Conservation (phyloP, 192 early-diverging fungal species). For the Phlyctochytrium planicorne region DNA sequence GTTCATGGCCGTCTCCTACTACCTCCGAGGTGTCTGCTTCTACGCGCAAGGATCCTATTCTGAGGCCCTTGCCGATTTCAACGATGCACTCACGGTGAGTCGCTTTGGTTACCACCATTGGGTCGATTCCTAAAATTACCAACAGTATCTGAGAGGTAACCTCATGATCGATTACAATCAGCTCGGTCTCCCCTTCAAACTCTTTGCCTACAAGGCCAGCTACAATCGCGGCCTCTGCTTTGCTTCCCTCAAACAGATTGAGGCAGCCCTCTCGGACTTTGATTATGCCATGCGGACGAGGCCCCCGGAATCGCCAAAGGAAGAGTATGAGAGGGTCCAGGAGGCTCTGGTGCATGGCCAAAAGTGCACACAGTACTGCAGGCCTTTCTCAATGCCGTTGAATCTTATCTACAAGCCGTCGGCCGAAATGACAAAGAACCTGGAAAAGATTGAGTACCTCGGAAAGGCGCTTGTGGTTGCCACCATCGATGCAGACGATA, state of each 20-base stretch:
- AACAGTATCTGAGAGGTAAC: slow-evolving; percentile 60
- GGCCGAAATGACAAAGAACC: slow-evolving; percentile 80
- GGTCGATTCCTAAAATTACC: background rate
- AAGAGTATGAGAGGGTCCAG: slow-evolving; percentile 11
- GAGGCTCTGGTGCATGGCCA: slow-evolving; percentile 7
- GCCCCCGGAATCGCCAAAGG: background rate
- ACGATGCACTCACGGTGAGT: slow-evolving; percentile 71
- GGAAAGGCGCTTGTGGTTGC: slow-evolving; percentile 84
- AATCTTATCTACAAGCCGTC: slow-evolving; percentile 78
- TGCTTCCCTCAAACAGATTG: slow-evolving; percentile 69
- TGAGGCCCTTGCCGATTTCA: slow-evolving; percentile 76
- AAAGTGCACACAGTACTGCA: slow-evolving; percentile 18
- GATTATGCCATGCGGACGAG: slow-evolving; percentile 45
- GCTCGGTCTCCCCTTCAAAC: slow-evolving; percentile 84
- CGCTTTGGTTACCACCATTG: background rate
- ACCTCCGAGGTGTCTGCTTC: slow-evolving; percentile 82
- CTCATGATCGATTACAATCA: slow-evolving; percentile 92
- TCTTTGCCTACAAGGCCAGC: slow-evolving; percentile 82
- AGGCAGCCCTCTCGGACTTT: slow-evolving; percentile 71
- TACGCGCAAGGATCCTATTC: slow-evolving; percentile 73
- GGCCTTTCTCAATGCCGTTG: slow-evolving; percentile 46
- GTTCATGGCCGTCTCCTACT: slow-evolving; percentile 89
- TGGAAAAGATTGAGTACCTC: slow-evolving; percentile 74
- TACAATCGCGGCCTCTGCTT: slow-evolving; percentile 89
- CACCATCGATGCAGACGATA: slow-evolving; percentile 56